A percentile compares a stretch with the other conserved stretches of the same genome.
These are phyloP conservation scores for Botrytis byssoidea DNA, from an alignment of 2,329 filamentous ascomycete species.

Conservation along the genomic window DNA sequence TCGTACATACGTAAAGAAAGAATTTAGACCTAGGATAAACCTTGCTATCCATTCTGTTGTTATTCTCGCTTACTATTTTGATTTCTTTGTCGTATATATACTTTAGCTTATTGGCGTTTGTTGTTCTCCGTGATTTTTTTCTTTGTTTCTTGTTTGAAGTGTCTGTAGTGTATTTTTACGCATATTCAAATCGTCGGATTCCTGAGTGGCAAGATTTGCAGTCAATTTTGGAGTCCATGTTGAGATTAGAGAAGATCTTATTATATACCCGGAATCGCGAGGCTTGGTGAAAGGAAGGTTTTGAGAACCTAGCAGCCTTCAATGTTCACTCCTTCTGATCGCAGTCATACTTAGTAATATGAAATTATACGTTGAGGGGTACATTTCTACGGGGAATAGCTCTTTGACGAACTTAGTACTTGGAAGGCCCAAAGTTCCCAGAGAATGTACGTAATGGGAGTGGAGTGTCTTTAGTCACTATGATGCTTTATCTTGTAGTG, in stretches of 20 bases:
- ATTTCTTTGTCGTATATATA: too few species aligned
- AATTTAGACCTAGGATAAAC: not conserved
- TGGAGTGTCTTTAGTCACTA: not conserved
- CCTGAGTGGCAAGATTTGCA: not conserved
- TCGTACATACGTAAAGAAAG: not conserved
- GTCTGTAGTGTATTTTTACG: not conserved
- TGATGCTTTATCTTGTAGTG: not conserved
- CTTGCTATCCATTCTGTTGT: not conserved
- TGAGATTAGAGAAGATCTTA: rapidly evolving
- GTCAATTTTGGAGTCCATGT: not conserved
- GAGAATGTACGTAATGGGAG: not conserved
- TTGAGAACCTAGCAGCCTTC: not conserved
- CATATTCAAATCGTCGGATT: not conserved
- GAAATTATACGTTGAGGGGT: rapidly evolving
- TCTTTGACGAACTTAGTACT: rapidly evolving
- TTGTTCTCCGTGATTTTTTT: rapidly evolving
- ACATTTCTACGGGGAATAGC: not conserved
- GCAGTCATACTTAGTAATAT: too few species aligned
- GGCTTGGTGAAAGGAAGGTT: not conserved
- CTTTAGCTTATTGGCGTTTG: not conserved
- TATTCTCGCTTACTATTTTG: too few species aligned
- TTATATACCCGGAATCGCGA: not conserved
- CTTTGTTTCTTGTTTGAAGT: rapidly evolving
- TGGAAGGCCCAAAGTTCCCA: not conserved
- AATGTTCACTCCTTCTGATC: not conserved